Evolutionary conservation across 805 yeast genomes (phyloP).

Genomic region (Saccharomycopsis vini): DNA sequence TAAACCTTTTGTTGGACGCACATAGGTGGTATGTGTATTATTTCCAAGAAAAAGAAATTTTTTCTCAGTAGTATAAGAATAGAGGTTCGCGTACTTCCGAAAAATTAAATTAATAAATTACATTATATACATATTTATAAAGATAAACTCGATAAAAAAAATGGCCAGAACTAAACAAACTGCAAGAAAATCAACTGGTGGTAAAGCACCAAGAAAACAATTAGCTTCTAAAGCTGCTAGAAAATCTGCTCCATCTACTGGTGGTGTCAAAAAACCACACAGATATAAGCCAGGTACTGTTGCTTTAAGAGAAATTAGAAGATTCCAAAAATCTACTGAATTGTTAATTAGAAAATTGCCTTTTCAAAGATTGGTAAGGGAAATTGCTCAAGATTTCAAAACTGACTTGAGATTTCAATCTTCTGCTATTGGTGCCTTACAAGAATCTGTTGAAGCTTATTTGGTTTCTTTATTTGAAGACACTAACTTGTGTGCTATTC

Average conservation of each 20-base stretch:
- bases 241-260: slow-evolving; percentile 85
- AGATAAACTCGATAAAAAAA: no score
- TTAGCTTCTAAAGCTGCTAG: slow-evolving; percentile 89
- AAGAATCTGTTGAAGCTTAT: slow-evolving; percentile 98
- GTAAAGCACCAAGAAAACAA: slow-evolving; percentile 94
- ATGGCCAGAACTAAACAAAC: slow-evolving; percentile 95
- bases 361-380: slow-evolving; percentile 94
- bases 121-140: no score
- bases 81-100: neutral
- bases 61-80: neutral
- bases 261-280: slow-evolving; percentile 92
- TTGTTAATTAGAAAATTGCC: slow-evolving; percentile 92
- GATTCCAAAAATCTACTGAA: slow-evolving; percentile 95
- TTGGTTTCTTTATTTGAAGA: slow-evolving; percentile 93
- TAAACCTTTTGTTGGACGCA: no score
- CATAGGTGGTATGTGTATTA: neutral
- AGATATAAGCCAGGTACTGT: slow-evolving; percentile 97
- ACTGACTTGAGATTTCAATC: slow-evolving; percentile 94
- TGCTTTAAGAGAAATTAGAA: slow-evolving; percentile 93
- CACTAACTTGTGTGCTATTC: slow-evolving; percentile 96
- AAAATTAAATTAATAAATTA: no score
- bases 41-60: neutral
- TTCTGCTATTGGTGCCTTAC: slow-evolving; percentile 94
- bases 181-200: slow-evolving; percentile 92
- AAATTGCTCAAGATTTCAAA: slow-evolving; percentile 90